These are phyloP conservation scores for Aspergillus floridensis DNA, from an alignment of 2,329 filamentous ascomycete species.

Conservation along the genomic window DNA sequence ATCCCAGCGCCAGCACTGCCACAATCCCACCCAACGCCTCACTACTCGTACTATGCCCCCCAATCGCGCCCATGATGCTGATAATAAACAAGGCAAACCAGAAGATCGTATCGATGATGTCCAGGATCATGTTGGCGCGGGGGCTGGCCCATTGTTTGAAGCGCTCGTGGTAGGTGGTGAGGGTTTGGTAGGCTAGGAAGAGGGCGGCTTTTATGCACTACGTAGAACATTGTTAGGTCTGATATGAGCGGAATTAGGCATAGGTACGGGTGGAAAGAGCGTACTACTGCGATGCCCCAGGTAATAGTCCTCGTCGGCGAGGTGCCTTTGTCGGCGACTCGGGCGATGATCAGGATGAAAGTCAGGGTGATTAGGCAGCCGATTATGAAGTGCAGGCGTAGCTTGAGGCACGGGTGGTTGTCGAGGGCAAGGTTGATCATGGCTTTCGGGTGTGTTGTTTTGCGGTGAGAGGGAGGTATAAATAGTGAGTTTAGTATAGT, in stretches of 20 bases:
- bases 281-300: slow-evolving; percentile 23
- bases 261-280: neutral
- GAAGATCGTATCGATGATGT: slow-evolving; percentile 25
- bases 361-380: slow-evolving; percentile 9
- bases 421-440: neutral
- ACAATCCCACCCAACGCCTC: slow-evolving; percentile 20
- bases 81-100: slow-evolving; percentile 27
- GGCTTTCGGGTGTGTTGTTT: too few species aligned
- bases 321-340: slow-evolving; percentile 19
- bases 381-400: slow-evolving; percentile 15
- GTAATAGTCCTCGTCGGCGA: slow-evolving; percentile 16
- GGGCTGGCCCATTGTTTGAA: slow-evolving; percentile 24
- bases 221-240: neutral
- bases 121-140: slow-evolving; percentile 22
- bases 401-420: slow-evolving; percentile 8
- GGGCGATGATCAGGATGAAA: slow-evolving; percentile 23
- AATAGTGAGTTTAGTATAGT: too few species aligned
- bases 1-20: slow-evolving; percentile 11
- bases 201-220: slow-evolving; percentile 24
- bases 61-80: slow-evolving; percentile 17
- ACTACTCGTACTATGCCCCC: slow-evolving; percentile 13
- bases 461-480: too few species aligned
- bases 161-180: slow-evolving; percentile 16
- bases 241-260: too few species aligned
- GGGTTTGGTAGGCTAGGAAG: slow-evolving; percentile 23